A percentile compares a stretch with the other conserved stretches of the same genome.
Conservation (phyloP, 441 rosid genomes). For the Populus hybrid region DNA sequence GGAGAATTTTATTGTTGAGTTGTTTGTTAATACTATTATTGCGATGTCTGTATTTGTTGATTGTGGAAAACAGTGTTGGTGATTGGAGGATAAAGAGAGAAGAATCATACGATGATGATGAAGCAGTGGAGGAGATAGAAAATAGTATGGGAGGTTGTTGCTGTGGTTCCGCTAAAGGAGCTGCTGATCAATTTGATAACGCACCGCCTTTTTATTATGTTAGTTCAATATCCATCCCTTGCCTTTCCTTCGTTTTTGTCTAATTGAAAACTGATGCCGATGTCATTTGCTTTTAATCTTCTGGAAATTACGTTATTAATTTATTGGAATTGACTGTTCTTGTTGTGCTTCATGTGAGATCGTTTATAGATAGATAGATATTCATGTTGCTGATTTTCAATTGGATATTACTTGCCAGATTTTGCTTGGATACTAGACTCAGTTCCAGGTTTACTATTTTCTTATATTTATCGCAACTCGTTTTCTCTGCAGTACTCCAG, state of each 20-base stretch:
- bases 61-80: background rate
- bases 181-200: slow-evolving; percentile 33
- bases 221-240: slow-evolving; percentile 28
- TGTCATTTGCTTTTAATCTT: background rate
- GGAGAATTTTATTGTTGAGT: background rate
- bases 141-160: slow-evolving; percentile 85
- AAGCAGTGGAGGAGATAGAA: slow-evolving; percentile 15
- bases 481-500: slow-evolving; percentile 60
- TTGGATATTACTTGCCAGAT: background rate
- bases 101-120: background rate
- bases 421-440: background rate
- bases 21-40: no score
- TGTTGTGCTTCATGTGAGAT: background rate
- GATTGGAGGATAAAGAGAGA: background rate
- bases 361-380: no score
- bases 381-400: background rate
- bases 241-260: slow-evolving; percentile 1
- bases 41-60: background rate
- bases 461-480: background rate
- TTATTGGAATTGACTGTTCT: background rate
- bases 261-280: background rate
- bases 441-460: background rate
- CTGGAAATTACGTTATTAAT: background rate
- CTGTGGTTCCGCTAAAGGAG: slow-evolving; percentile 63
- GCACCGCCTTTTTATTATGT: slow-evolving; percentile 56